Conservation (phyloP, 2,329 filamentous ascomycete genomes). For the Calonectria pseudoreteaudii region DNA sequence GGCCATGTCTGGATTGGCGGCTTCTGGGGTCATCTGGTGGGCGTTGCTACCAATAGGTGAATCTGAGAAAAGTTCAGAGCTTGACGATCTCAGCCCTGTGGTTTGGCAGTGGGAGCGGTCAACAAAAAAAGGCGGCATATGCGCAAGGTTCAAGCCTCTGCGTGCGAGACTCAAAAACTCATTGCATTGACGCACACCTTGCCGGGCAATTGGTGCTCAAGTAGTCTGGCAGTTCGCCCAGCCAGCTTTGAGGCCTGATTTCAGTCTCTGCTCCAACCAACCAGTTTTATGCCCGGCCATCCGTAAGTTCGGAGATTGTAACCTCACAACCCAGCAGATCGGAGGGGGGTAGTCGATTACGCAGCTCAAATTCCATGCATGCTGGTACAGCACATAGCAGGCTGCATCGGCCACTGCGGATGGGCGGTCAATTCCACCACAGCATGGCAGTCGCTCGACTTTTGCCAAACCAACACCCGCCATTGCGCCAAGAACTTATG, state of each 20-base stretch:
- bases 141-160: background rate
- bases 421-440: background rate
- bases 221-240: background rate
- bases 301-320: background rate
- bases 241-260: conserved; percentile 16
- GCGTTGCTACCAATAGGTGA: background rate
- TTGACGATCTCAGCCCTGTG: background rate
- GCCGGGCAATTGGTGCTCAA: conserved; percentile 16
- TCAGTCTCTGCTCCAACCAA: background rate
- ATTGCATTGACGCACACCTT: conserved; percentile 1
- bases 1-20: conserved; percentile 6
- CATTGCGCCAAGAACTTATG: background rate
- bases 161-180: background rate
- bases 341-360: background rate
- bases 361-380: conserved; percentile 10
- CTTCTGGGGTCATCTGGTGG: background rate
- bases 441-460: background rate
- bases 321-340: background rate
- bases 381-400: background rate
- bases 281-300: conserved; percentile 10
- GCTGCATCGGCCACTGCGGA: background rate
- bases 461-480: background rate
- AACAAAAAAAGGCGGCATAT: conserved; percentile 5
- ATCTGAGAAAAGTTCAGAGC: background rate
- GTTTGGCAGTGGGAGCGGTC: conserved; percentile 7